Percentiles rank a stretch among this genome's conserved stretches.
These are phyloP conservation scores for Colletotrichum sp. DNA, from an alignment of 2,329 filamentous ascomycete species.

Conservation along the genomic window DNA sequence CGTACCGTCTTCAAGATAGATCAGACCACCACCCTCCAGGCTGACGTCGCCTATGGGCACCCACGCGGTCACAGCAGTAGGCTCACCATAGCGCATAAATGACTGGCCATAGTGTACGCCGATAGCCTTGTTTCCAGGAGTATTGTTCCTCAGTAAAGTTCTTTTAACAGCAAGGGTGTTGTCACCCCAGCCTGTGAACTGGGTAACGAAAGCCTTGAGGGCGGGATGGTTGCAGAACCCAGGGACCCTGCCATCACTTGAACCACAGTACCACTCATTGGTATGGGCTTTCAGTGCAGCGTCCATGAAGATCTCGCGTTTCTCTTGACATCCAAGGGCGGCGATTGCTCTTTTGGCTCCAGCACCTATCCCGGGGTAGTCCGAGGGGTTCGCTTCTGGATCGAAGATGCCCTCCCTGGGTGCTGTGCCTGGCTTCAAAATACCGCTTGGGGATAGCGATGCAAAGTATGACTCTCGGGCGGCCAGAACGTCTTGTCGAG, in stretches of 20 bases:
- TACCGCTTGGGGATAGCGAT: slow-evolving; percentile 12
- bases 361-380: slow-evolving; percentile 45
- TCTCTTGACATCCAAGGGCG: slow-evolving; percentile 40
- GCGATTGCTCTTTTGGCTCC: slow-evolving; percentile 49
- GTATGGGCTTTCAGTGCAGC: slow-evolving; percentile 58
- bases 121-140: slow-evolving; percentile 59
- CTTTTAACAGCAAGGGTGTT: slow-evolving; percentile 30
- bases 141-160: slow-evolving; percentile 60
- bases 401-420: slow-evolving; percentile 25
- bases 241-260: slow-evolving; percentile 22
- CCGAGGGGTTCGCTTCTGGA: neutral
- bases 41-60: slow-evolving; percentile 59
- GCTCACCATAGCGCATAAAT: slow-evolving; percentile 58
- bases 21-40: slow-evolving; percentile 60
- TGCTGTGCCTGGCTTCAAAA: slow-evolving; percentile 15
- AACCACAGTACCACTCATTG: slow-evolving; percentile 48
- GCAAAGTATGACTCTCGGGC: slow-evolving; percentile 19
- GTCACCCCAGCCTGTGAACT: slow-evolving; percentile 58
- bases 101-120: slow-evolving; percentile 67
- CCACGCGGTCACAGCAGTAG: slow-evolving; percentile 61
- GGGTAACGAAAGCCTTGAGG: slow-evolving; percentile 52
- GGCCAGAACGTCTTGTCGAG: slow-evolving; percentile 6
- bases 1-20: slow-evolving; percentile 57
- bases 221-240: slow-evolving; percentile 56
- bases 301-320: slow-evolving; percentile 27